Base-by-base conservation (phyloP, 441 rosid genomes). In the Hura crepitans region DNA sequence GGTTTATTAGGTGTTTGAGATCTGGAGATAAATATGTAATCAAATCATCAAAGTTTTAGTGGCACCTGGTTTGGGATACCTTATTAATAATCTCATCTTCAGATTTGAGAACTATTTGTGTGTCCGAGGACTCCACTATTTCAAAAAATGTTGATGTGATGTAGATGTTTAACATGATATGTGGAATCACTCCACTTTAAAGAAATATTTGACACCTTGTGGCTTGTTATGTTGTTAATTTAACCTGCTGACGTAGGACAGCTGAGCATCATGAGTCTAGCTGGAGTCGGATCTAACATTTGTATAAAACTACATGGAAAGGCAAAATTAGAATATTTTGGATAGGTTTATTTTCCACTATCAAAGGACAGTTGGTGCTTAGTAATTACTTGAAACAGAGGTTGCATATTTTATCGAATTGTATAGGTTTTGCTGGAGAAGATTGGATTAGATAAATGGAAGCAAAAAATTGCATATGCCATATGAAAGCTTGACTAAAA, bases 11-110 rank as follows among this genome's bases (percentile, higher is more conserved):
- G 30, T 22, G 17, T 12, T 45, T 64, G 14, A 30, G 39, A 65
- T 65, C 20, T 27, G 53, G 37, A 63, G 39, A 63, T 63, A 62
- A 62, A 43, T 14, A 45, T 22, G 69, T 35, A 55, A 65, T 17
- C 20, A 56, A 56, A 27, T 56, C 33, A 28, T 47, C 28, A n/a
- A 47, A 47, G 18, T 53, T 23, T 5, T 65, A 30, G 27, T 28
- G 15, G 15, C 45, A 47, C 43, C 12, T 47, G 27, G 22, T 49
- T 13, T 30, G 56, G 17, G 8, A 33, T 65, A 10, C 22, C 13
- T 42, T 20, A 42, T 63, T 25, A 50, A 25, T 27, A 39, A 46
- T 45, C 28, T 33, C 61, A 28, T 28, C 9, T 28, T 30, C 2
- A 31, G 18, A 64, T 65, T 22, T 49, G 43, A 33, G 39, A 10